Percentiles rank a stretch among this genome's conserved stretches.
Conservation (phyloP, 2,329 filamentous ascomycete genomes). For the Trichophyton rubrum region DNA sequence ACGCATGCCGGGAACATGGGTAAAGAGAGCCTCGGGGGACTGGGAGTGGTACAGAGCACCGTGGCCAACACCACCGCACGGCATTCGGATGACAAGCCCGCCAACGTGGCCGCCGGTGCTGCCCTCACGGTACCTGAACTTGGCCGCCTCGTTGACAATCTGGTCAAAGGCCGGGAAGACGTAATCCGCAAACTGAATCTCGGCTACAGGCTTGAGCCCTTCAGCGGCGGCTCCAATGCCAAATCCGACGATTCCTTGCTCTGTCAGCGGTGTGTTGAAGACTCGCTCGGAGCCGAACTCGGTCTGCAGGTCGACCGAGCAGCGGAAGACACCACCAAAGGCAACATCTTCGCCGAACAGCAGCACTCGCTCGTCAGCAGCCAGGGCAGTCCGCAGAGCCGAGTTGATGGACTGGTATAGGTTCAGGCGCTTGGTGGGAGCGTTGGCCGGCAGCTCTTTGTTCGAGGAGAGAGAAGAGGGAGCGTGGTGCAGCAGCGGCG, state of each 20-base stretch:
- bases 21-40: conserved; percentile 77
- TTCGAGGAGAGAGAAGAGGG: conserved; percentile 58
- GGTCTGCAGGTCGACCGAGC: conserved; percentile 78
- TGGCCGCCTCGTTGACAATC: conserved; percentile 84
- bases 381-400: conserved; percentile 68
- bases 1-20: conserved; percentile 71
- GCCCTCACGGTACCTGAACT: conserved; percentile 66
- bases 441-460: conserved; percentile 59
- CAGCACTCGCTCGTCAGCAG: conserved; percentile 71
- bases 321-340: conserved; percentile 92
- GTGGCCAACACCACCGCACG: conserved; percentile 77
- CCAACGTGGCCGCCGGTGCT: conserved; percentile 55
- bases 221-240: conserved; percentile 81
- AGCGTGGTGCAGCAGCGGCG: conserved; percentile 67
- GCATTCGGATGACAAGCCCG: conserved; percentile 79
- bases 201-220: conserved; percentile 83
- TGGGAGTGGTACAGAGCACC: conserved; percentile 82
- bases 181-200: conserved; percentile 94
- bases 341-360: conserved; percentile 95
- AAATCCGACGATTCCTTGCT: conserved; percentile 91
- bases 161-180: conserved; percentile 89
- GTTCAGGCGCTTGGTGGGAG: conserved; percentile 74
- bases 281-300: conserved; percentile 80
- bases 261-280: conserved; percentile 89
- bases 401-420: conserved; percentile 90